Evolutionary conservation across 805 yeast genomes (phyloP).

Genomic region (Saturnispora bothae): DNA sequence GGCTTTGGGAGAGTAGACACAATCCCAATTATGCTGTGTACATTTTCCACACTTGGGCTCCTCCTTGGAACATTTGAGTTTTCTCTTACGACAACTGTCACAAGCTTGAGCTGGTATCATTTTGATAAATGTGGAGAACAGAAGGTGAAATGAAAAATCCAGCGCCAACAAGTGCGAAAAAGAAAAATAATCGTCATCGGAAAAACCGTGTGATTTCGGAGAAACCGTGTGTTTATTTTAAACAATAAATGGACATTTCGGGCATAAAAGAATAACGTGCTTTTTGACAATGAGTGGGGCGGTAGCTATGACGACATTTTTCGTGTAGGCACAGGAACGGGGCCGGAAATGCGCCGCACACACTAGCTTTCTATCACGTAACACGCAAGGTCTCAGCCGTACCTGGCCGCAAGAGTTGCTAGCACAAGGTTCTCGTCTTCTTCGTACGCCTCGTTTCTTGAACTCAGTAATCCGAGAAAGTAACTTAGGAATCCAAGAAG

Average conservation of each 20-base stretch:
- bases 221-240: too few relatives aligned
- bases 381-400: not conserved
- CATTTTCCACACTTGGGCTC: conserved; percentile 71
- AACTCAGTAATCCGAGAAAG: conserved; percentile 1
- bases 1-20: conserved; percentile 68
- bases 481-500: conserved; percentile 2
- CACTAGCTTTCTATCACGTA: not conserved
- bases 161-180: too few relatives aligned
- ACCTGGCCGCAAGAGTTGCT: too few relatives aligned
- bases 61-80: conserved; percentile 72
- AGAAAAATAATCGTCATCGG: not conserved
- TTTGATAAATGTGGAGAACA: not conserved
- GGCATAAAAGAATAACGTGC: too few relatives aligned
- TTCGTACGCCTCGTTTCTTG: not conserved
- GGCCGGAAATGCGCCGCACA: too few relatives aligned
- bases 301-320: too few relatives aligned
- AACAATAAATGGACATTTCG: too few relatives aligned
- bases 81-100: conserved; percentile 74
- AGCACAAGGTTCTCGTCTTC: not conserved
- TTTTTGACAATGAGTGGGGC: too few relatives aligned
- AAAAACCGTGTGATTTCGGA: conserved; percentile 1
- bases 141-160: too few relatives aligned
- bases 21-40: conserved; percentile 57
- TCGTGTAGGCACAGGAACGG: too few relatives aligned
- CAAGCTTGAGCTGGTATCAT: conserved; percentile 45